A percentile compares a stretch with the other conserved stretches of the same genome.
Evolutionary conservation across 176 grass and related monocot species (phyloP).

Genomic region (Phoenix roebelenii): DNA sequence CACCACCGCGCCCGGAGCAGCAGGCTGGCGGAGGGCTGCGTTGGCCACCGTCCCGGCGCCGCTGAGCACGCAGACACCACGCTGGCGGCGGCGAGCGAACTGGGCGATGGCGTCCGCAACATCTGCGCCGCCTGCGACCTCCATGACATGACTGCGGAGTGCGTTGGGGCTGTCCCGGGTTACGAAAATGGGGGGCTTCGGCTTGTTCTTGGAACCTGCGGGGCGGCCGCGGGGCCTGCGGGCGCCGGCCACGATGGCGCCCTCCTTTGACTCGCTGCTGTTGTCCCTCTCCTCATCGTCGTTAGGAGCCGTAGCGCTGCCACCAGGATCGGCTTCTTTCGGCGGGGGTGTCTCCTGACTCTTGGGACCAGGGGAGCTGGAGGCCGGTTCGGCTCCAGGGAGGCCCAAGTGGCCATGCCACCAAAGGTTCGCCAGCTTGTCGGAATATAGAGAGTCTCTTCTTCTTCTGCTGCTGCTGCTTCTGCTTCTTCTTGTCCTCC

Average conservation of each 20-base stretch:
- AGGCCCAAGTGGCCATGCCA: constrained; percentile 65
- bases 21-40: constrained; percentile 61
- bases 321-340: constrained; percentile 28
- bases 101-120: constrained; percentile 75
- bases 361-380: constrained; percentile 42
- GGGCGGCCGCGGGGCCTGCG: constrained; percentile 64
- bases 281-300: constrained; percentile 41
- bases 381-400: constrained; percentile 38
- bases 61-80: constrained; percentile 74
- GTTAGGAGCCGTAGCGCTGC: constrained; percentile 14
- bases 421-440: constrained; percentile 89
- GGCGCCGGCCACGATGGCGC: constrained; percentile 48
- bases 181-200: constrained; percentile 77
- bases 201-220: constrained; percentile 77
- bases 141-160: constrained; percentile 75
- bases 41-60: constrained; percentile 55
- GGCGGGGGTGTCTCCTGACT: not conserved
- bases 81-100: constrained; percentile 62
- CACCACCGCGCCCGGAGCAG: constrained; percentile 40
- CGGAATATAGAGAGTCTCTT: not conserved
- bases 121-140: constrained; percentile 62
- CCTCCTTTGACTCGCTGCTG: constrained; percentile 42
- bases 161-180: constrained; percentile 80
- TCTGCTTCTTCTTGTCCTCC: not conserved
- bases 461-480: not conserved